Evolutionary conservation across 2,329 filamentous ascomycete genomes (phyloP), one percentile per base, ranked within the genome.

Genomic region (Metarhizium anisopliae): DNA sequence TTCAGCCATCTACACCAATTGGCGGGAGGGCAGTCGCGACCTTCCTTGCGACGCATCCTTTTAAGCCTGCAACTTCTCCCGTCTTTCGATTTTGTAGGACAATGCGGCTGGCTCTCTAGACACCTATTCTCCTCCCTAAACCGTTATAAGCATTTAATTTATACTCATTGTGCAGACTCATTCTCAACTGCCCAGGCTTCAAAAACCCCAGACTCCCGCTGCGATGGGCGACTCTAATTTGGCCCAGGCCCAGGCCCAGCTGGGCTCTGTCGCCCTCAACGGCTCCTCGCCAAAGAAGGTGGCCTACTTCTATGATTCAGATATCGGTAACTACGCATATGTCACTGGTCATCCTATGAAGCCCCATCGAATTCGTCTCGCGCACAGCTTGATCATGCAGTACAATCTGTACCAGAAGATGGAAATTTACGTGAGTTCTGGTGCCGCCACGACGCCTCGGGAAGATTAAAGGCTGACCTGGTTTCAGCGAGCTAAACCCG

Each of bases 271-370:
- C 47, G 77, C 77, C 55, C 73, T 81, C 59, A 72, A 74, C 58
- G 70, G 74, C 56, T 65, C 71, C 52, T 73, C 76, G 30, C 73
- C 77, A 54, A 95, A 94, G 75, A 90, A 93, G 68, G 90, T 97
- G 57, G 93, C 93, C 55, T 97, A 97, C 75, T 97, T 97, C 73
- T 97, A 97, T 80, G 93, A 97, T 69, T 95, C 90, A 3, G 93
- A 97, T 74, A 94, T 97, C 68, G 93, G 93, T 61, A 97, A 97
- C 73, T 97, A 96, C 77, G 92, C 93, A 69, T 97, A 97, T 68
- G 90, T 95, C 56, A 91, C 90, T 59, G 91, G 90, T 20, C 94
- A 99, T 77, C 94, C 94, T 47, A 99, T 99, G 94, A 99, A 99
- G 73, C 94, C 94, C 60, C 96, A 96, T 82, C 87, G 94, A 25